Conservation (phyloP, 208 protist genomes). For the Acanthamoeba lugdunensis region DNA sequence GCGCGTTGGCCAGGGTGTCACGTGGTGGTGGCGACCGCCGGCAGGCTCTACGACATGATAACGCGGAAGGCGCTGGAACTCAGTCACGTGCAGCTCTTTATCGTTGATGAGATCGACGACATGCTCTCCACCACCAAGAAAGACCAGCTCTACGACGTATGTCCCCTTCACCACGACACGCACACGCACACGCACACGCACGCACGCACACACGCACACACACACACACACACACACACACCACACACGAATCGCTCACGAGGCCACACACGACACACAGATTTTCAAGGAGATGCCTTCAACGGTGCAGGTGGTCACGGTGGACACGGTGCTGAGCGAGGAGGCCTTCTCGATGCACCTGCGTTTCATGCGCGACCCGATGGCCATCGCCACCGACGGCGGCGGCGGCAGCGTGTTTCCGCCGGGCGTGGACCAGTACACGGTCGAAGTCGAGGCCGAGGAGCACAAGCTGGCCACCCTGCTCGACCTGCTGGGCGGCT, state of each 20-base stretch:
- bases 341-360: not conserved
- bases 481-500: constrained; percentile 93
- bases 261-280: not conserved
- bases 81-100: not conserved
- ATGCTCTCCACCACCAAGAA: constrained; percentile 79
- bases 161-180: constrained; percentile 85
- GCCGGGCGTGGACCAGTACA: constrained; percentile 95
- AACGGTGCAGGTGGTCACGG: not conserved
- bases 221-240: too few relatives aligned
- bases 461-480: constrained; percentile 98
- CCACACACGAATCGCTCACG: not conserved
- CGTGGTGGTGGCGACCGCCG: constrained; percentile 96
- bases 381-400: not conserved
- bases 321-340: not conserved
- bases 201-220: not conserved
- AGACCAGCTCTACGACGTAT: constrained; percentile 98
- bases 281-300: not conserved
- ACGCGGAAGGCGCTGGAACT: not conserved
- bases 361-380: not conserved
- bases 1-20: constrained; percentile 23
- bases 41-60: constrained; percentile 90
- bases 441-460: constrained; percentile 93
- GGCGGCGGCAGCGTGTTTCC: not conserved
- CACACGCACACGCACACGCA: not conserved
- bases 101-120: constrained; percentile 91